phyloP scores from a whole-genome alignment of 1,284 basidiomycete species.

The Ustilago tritici region DNA sequence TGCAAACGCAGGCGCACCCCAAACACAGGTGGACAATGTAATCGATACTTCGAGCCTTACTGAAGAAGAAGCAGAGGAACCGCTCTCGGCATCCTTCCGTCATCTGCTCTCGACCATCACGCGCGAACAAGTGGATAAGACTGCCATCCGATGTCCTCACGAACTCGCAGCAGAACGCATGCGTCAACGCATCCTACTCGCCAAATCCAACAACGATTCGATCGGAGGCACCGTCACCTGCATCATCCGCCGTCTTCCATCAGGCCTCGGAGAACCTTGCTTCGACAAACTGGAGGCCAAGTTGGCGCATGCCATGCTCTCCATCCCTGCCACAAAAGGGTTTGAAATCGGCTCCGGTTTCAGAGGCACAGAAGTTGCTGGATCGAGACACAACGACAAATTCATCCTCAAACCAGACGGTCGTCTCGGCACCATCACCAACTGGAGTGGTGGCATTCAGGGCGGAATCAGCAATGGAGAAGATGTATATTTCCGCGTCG shows the following conservation, averaged over 20 bases:
- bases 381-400: constrained; percentile 91
- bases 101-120: constrained; percentile 83
- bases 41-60: constrained; percentile 73
- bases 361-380: constrained; percentile 92
- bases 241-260: constrained; percentile 88
- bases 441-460: constrained; percentile 97
- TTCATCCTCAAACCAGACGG: constrained; percentile 81
- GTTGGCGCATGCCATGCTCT: constrained; percentile 97
- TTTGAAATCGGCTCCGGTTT: constrained; percentile 99
- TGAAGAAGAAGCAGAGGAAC: constrained; percentile 80
- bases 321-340: constrained; percentile 97
- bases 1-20: constrained; percentile 70
- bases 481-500: constrained; percentile 95
- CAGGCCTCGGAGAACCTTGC: constrained; percentile 94
- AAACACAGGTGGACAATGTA: constrained; percentile 56
- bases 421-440: constrained; percentile 84
- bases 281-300: constrained; percentile 99
- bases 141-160: constrained; percentile 91
- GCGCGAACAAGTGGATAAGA: constrained; percentile 87
- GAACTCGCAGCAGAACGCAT: constrained; percentile 86
- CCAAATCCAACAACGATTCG: constrained; percentile 90
- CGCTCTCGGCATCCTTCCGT: constrained; percentile 85
- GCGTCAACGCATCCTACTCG: constrained; percentile 92
- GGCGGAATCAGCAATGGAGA: constrained; percentile 98
- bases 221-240: constrained; percentile 98